phyloP scores from a whole-genome alignment of 257 asterid genomes.

The Rubia yunnanensis region DNA sequence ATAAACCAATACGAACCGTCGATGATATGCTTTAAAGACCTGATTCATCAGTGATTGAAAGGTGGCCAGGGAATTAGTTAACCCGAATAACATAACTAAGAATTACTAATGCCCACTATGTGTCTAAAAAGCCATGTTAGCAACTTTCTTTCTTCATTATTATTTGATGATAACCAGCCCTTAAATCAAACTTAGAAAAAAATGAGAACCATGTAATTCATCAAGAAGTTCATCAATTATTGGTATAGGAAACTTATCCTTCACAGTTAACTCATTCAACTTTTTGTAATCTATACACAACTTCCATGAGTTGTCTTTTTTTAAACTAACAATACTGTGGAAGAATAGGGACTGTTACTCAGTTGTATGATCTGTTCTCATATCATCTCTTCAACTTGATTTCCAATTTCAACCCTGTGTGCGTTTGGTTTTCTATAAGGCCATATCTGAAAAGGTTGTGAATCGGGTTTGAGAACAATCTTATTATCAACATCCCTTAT shows the following conservation, averaged over 20 bases:
- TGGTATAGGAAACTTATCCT: no score
- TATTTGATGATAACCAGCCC: not conserved
- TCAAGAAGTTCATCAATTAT: not conserved
- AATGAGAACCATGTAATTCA: not conserved
- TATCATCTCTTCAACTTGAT: not conserved
- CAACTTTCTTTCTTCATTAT: not conserved
- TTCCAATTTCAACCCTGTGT: not conserved
- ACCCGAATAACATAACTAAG: not conserved
- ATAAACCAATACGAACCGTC: not conserved
- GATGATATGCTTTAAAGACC: not conserved
- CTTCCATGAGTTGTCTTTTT: no score
- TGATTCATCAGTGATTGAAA: not conserved
- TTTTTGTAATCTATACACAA: not conserved
- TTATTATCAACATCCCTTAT: not conserved
- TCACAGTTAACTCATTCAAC: no score
- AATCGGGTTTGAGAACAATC: not conserved
- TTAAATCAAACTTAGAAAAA: not conserved
- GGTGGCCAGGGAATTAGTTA: not conserved
- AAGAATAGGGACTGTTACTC: not conserved
- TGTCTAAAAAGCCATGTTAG: not conserved
- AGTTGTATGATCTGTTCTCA: not conserved
- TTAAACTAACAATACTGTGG: not conserved
- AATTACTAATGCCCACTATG: not conserved
- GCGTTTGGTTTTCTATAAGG: no score
- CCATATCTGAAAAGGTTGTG: not conserved